A percentile compares a stretch with the other conserved stretches of the same genome.
These are phyloP conservation scores for Epichloe gansuensis DNA, from an alignment of 2,329 filamentous ascomycete genomes.

Conservation along the genomic window DNA sequence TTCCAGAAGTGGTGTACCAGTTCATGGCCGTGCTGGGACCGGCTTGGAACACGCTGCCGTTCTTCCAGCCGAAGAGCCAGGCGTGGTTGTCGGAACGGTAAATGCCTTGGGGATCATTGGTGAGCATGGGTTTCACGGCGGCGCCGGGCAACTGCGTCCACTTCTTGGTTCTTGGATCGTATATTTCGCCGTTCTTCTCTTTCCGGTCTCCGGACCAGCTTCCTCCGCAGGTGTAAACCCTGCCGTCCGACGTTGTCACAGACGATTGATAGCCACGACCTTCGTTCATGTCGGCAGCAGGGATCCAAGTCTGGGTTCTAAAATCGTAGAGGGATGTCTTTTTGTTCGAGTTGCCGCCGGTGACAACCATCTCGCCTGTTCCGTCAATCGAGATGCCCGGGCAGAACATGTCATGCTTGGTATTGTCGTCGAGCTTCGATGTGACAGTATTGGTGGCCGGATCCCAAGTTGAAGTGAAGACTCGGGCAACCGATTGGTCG, in stretches of 20 bases:
- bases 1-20: slow-evolving; percentile 37
- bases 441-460: slow-evolving; percentile 11
- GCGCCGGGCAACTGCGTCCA: slow-evolving; percentile 34
- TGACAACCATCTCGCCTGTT: slow-evolving; percentile 36
- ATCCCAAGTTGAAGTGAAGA: slow-evolving; percentile 11
- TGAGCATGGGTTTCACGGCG: slow-evolving; percentile 36
- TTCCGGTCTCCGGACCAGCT: slow-evolving; percentile 33
- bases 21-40: slow-evolving; percentile 26
- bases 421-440: slow-evolving; percentile 22
- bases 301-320: slow-evolving; percentile 23
- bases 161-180: slow-evolving; percentile 27
- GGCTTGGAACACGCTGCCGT: slow-evolving; percentile 11
- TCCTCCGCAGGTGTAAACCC: slow-evolving; percentile 46
- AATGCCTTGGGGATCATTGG: slow-evolving; percentile 33
- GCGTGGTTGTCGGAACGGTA: slow-evolving; percentile 24
- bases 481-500: slow-evolving; percentile 2
- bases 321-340: slow-evolving; percentile 36
- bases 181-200: slow-evolving; percentile 45
- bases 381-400: slow-evolving; percentile 32
- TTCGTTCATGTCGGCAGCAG: slow-evolving; percentile 28
- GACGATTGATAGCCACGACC: slow-evolving; percentile 40
- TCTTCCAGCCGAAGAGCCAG: slow-evolving; percentile 13
- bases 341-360: slow-evolving; percentile 36
- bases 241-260: slow-evolving; percentile 36
- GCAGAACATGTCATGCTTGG: slow-evolving; percentile 43